These are phyloP conservation scores for Talaromyces wortmannii DNA, from an alignment of 495 filamentous ascomycete genomes.

Conservation along the genomic window DNA sequence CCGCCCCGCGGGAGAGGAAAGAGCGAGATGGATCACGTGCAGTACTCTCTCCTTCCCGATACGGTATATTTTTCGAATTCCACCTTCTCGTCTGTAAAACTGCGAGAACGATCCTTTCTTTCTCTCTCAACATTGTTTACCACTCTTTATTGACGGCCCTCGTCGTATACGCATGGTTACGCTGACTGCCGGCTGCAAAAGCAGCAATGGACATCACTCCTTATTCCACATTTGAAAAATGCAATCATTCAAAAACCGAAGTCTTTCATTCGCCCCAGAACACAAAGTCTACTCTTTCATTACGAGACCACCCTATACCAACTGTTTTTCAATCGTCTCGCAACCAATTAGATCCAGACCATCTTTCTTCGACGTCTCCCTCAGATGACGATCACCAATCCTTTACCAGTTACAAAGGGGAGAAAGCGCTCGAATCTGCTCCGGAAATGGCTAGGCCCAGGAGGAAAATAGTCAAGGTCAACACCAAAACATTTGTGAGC, in stretches of 20 bases:
- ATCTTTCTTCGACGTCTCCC: not conserved
- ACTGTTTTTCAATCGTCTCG: not conserved
- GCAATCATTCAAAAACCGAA: not conserved
- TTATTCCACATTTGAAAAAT: not conserved
- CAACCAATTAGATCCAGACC: not conserved
- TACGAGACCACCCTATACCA: not conserved
- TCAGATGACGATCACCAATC: not conserved
- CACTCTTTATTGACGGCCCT: not conserved
- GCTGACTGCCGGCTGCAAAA: not conserved
- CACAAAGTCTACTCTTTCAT: not conserved
- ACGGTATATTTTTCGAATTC: not conserved
- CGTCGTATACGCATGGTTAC: not conserved
- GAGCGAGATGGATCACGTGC: not conserved
- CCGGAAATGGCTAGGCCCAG: no score
- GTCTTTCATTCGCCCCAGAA: not conserved
- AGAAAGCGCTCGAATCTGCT: no score
- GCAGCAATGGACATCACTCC: conserved; percentile 1
- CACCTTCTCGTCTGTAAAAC: not conserved
- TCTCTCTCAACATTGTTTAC: not conserved
- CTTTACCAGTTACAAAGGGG: not conserved
- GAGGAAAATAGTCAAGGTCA: not conserved
- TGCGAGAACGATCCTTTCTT: not conserved
- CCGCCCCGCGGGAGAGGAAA: not conserved
- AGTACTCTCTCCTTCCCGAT: conserved; percentile 2
- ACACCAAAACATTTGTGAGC: not conserved